phyloP scores from a whole-genome alignment of 2,329 filamentous ascomycete genomes.

The Thermomyces lanuginosus region DNA sequence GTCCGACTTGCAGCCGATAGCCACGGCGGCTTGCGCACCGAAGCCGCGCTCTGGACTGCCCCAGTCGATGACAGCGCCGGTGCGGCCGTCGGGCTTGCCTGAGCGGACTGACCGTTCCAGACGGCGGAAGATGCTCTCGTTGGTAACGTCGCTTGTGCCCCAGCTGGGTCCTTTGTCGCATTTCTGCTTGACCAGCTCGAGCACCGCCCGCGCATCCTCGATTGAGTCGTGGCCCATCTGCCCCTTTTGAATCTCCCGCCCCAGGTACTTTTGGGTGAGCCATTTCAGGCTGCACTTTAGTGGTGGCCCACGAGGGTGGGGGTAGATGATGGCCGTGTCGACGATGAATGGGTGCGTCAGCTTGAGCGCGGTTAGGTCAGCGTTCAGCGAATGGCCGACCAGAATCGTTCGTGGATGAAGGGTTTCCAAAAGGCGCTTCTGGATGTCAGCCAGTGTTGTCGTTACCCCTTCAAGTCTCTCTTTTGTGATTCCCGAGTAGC shows the following conservation, averaged over 20 bases:
- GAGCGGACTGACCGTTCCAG: conserved; percentile 42
- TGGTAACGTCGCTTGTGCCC: conserved; percentile 62
- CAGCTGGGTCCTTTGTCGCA: conserved; percentile 81
- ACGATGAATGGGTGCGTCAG: conserved; percentile 85
- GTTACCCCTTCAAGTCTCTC: conserved; percentile 68
- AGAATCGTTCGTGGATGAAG: conserved; percentile 37
- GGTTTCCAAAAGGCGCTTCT: conserved; percentile 55
- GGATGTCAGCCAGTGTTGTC: conserved; percentile 70
- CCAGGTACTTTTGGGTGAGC: conserved; percentile 70
- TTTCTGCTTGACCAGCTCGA: conserved; percentile 88
- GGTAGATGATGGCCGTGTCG: conserved; percentile 79
- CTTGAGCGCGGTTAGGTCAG: conserved; percentile 58
- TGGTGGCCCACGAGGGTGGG: conserved; percentile 75
- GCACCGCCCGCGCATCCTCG: conserved; percentile 78
- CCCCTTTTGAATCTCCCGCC: conserved; percentile 74
- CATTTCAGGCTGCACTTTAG: conserved; percentile 84
- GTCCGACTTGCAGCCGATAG: conserved; percentile 42
- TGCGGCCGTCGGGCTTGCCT: conserved; percentile 24
- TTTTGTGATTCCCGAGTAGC: conserved; percentile 79
- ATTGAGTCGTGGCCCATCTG: conserved; percentile 71
- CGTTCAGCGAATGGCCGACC: conserved; percentile 33
- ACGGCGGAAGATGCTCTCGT: conserved; percentile 79
- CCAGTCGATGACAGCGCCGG: conserved; percentile 64
- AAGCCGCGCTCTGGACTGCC: conserved; percentile 55
- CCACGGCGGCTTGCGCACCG: conserved; percentile 38